Evolutionary conservation across 257 asterid genomes (phyloP), one percentile per base, ranked within the genome.

Genomic region (Perilla frutescens): DNA sequence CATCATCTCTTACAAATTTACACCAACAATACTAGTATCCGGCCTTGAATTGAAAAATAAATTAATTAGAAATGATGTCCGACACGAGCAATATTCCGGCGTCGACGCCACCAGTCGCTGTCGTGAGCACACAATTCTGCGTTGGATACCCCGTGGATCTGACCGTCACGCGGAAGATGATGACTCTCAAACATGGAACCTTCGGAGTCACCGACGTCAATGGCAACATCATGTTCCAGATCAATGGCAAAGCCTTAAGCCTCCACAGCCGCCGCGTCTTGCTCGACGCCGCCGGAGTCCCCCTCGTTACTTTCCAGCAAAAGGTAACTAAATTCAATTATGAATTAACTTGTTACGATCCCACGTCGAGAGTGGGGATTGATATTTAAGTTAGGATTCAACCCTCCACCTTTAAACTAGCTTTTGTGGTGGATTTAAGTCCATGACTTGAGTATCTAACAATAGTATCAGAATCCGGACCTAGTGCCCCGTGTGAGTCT

Each of bases 121-220:
- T 93, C 34, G 74, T 91, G 66, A 71, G 91, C 83, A 90, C 95
- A 0, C 96, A 91, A 1, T 90, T 87, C 84, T 85, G 96, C 74
- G 90, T 74, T 5, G 82, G 86, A 0, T 84, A 91, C 79, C 90
- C 91, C 0, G 84, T 89, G 0, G 97, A 93, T 75, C 88, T 93
- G 1, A 74, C 81, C 39, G 54, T 93, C 8, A 65, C 75, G 48
- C 78, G 96, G 79, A 88, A 89, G 79, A 59, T 88, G 44, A 66
- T 91, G 91, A 85, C 90, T 4, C 43, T 91, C 8, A 49, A 84
- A 1, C 94, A 89, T 36, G 96, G 94, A 12, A 76, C 50, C 43
- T 93, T 91, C 51, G 88, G 72, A 7, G 86, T 90, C 0, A 79
- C 91, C 9, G 97, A 91, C 60, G 71, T 59, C 3, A 86, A 90